Conservation (phyloP, 805 yeast genomes). For the Cyberlindnera euphorbiae region DNA sequence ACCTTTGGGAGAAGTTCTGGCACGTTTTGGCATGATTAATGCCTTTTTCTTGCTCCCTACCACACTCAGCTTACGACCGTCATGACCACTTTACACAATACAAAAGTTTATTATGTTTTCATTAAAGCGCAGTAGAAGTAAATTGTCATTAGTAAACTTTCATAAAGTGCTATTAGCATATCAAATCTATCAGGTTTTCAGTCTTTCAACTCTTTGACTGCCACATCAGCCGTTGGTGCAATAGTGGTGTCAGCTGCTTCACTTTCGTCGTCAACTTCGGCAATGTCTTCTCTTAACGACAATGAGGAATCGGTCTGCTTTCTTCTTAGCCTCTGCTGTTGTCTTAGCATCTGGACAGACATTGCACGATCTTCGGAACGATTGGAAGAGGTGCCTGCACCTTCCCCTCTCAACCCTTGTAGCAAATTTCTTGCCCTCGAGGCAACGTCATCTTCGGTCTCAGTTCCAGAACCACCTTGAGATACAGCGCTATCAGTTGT, state of each 20-base stretch:
- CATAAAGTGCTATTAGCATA: too few relatives aligned
- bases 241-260: too few relatives aligned
- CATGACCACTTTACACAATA: too few relatives aligned
- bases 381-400: slow-evolving; percentile 16
- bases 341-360: slow-evolving; percentile 41
- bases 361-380: slow-evolving; percentile 29
- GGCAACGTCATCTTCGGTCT: slow-evolving; percentile 38
- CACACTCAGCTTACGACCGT: too few relatives aligned
- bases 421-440: slow-evolving; percentile 60
- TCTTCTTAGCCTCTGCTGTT: slow-evolving; percentile 32
- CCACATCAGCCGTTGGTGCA: too few relatives aligned
- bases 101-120: too few relatives aligned
- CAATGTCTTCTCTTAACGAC: slow-evolving; percentile 3
- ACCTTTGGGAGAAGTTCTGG: slow-evolving; percentile 58
- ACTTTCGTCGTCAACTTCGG: slow-evolving; percentile 1
- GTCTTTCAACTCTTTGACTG: neutral
- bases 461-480: slow-evolving; percentile 11
- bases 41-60: too few relatives aligned
- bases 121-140: neutral
- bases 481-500: slow-evolving; percentile 9
- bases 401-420: slow-evolving; percentile 50
- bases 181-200: neutral
- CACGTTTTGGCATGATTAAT: slow-evolving; percentile 9
- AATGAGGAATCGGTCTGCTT: slow-evolving; percentile 13
- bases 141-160: too few relatives aligned